These are phyloP conservation scores for Misopates orontium DNA, from an alignment of 257 asterid genomes.

Conservation along the genomic window DNA sequence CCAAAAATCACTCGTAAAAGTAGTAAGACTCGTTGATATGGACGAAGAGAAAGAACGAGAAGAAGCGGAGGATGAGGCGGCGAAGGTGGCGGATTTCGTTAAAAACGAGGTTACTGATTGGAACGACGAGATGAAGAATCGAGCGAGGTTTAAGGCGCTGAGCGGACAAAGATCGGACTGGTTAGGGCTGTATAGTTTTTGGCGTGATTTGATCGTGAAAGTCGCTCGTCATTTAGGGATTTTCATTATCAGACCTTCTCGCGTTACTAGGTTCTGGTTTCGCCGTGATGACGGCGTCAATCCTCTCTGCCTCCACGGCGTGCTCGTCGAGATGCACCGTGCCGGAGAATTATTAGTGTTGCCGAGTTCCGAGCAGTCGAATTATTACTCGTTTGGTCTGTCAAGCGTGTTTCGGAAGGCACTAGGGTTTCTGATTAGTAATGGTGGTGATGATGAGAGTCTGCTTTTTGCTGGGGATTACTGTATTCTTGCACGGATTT, in stretches of 20 bases:
- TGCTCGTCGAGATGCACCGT: conserved; percentile 70
- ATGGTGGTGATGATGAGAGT: conserved; percentile 15
- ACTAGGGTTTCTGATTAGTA: conserved; percentile 30
- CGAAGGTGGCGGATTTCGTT: conserved; percentile 45
- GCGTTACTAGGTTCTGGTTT: conserved; percentile 60
- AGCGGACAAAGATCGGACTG: conserved; percentile 90
- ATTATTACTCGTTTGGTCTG: conserved; percentile 30
- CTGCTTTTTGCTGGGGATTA: conserved; percentile 46
- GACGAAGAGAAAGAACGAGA: background rate
- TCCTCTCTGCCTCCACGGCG: conserved; percentile 74
- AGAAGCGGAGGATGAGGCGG: conserved; percentile 32
- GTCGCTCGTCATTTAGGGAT: conserved; percentile 59
- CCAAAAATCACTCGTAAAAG: too few relatives aligned
- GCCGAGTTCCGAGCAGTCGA: conserved; percentile 28
- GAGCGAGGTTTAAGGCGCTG: conserved; percentile 67
- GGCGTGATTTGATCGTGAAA: conserved; percentile 73
- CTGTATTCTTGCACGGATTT: conserved; percentile 47
- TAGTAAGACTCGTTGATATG: conserved; percentile 14
- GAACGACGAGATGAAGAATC: conserved; percentile 61
- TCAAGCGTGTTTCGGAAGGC: conserved; percentile 52
- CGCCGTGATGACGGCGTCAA: conserved; percentile 50
- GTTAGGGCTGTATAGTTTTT: conserved; percentile 69
- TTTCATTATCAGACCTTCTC: conserved; percentile 62
- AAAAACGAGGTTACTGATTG: conserved; percentile 58
- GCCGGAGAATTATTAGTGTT: conserved; percentile 60